Evolutionary conservation across 306 rosid genomes (phyloP).

Genomic region (Medicago ruthenica): DNA sequence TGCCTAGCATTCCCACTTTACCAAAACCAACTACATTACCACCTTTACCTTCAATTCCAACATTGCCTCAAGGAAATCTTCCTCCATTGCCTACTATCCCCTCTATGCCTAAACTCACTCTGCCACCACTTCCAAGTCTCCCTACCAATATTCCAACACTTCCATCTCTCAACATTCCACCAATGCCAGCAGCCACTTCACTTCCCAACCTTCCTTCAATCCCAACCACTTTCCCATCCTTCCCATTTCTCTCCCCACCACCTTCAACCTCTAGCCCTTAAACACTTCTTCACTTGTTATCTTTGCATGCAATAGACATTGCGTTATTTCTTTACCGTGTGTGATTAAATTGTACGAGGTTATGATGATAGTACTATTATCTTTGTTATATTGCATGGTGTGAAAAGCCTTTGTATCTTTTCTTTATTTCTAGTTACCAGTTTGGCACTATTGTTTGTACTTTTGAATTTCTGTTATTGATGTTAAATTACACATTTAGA

Average conservation of each 20-base stretch:
- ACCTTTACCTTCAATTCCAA: slow-evolving; percentile 37
- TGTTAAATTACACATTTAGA: not conserved
- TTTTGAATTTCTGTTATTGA: slow-evolving; percentile 2
- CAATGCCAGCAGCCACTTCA: slow-evolving; percentile 17
- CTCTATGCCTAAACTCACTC: slow-evolving; percentile 16
- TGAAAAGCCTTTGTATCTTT: not conserved
- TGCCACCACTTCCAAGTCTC: slow-evolving; percentile 41
- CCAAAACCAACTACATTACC: slow-evolving; percentile 34
- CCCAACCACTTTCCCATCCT: slow-evolving; percentile 40
- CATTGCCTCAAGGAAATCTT: slow-evolving; percentile 10
- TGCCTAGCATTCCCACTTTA: slow-evolving; percentile 35
- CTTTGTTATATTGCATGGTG: slow-evolving; percentile 22
- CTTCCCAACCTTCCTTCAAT: slow-evolving; percentile 30
- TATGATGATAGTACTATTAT: not conserved
- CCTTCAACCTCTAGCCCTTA: slow-evolving; percentile 47
- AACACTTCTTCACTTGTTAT: not conserved
- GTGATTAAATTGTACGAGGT: not conserved
- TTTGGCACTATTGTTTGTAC: slow-evolving; percentile 7
- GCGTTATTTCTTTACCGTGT: not conserved
- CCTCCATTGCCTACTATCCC: slow-evolving; percentile 7
- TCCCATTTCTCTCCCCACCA: slow-evolving; percentile 52
- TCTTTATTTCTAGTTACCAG: not conserved
- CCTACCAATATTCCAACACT: slow-evolving; percentile 20
- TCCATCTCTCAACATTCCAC: slow-evolving; percentile 30
- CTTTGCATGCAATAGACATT: not conserved